Percentiles rank a stretch among this genome's conserved stretches.
Conservation (phyloP, 139 green algal genomes). For the Tetradesmus obliquus region DNA sequence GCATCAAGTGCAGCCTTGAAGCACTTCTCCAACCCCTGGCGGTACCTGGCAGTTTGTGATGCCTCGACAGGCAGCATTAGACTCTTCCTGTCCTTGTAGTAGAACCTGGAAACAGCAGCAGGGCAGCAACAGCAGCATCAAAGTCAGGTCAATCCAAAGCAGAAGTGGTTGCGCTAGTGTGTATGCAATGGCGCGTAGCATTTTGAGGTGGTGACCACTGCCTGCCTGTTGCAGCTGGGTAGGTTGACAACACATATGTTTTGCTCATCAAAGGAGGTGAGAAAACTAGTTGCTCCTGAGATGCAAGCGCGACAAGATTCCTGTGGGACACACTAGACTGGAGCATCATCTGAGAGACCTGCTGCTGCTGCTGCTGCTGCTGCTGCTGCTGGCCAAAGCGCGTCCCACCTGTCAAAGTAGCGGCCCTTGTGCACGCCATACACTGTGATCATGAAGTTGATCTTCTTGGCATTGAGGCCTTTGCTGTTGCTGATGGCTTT, state of each 20-base stretch:
- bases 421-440: neutral
- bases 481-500: neutral
- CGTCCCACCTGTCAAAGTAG: neutral
- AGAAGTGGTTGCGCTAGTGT: neutral
- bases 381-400: neutral
- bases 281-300: too few relatives aligned
- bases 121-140: neutral
- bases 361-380: neutral
- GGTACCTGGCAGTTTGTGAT: neutral
- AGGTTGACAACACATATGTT: too few relatives aligned
- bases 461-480: conserved; percentile 14
- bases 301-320: neutral
- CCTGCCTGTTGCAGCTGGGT: too few relatives aligned
- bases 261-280: too few relatives aligned
- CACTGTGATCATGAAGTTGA: conserved; percentile 32
- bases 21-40: neutral
- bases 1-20: conserved; percentile 38
- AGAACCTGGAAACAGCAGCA: neutral
- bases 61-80: neutral
- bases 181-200: too few relatives aligned
- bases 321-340: too few relatives aligned
- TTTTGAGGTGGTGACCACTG: too few relatives aligned
- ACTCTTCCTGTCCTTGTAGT: conserved; percentile 16
- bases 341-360: neutral
- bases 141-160: neutral